Conservation (phyloP, 164 flowering plant genomes). For the Magnolia sinica region DNA sequence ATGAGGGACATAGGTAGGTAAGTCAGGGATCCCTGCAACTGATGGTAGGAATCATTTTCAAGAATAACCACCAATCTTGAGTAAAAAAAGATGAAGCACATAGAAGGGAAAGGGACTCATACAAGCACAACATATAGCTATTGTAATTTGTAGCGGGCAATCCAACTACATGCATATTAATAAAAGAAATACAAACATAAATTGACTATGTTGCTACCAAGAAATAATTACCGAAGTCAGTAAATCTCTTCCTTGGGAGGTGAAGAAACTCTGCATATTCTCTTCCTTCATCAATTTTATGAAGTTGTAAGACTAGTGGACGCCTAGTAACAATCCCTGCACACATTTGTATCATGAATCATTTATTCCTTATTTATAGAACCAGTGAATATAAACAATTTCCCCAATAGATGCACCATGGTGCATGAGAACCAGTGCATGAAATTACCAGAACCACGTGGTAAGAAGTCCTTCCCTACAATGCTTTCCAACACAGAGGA, state of each 20-base stretch:
- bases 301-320: constrained; percentile 89
- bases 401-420: not conserved
- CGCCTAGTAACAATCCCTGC: constrained; percentile 94
- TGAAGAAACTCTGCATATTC: constrained; percentile 96
- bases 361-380: not conserved
- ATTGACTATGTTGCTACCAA: not conserved
- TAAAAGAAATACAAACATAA: no score
- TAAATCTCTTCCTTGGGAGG: constrained; percentile 68
- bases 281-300: constrained; percentile 73
- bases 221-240: constrained; percentile 65
- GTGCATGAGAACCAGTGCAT: not conserved
- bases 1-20: no score
- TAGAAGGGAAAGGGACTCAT: not conserved
- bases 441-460: constrained; percentile 73
- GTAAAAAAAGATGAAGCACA: not conserved
- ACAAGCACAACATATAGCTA: not conserved
- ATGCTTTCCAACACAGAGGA: constrained; percentile 80
- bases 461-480: constrained; percentile 82
- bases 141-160: not conserved
- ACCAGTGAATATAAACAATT: not conserved
- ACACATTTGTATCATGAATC: constrained; percentile 8
- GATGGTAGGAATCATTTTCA: no score
- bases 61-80: not conserved
- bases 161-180: not conserved
- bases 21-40: no score